These are phyloP conservation scores for Senna siamea DNA, from an alignment of 306 rosid genomes.

Conservation along the genomic window DNA sequence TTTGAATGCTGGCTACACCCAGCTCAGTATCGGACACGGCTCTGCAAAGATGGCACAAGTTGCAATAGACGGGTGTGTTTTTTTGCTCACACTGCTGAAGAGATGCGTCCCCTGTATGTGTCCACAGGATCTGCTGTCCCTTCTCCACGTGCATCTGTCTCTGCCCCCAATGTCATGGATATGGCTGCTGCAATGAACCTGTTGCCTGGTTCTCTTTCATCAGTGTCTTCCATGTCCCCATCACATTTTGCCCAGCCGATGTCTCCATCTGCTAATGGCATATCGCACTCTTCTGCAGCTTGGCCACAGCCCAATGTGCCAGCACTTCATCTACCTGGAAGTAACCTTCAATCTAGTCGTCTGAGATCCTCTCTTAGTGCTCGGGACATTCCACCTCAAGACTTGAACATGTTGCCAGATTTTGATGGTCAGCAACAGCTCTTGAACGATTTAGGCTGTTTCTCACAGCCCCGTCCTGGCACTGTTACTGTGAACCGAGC, in stretches of 20 bases:
- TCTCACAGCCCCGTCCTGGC: slow-evolving; percentile 62
- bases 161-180: slow-evolving; percentile 84
- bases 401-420: slow-evolving; percentile 55
- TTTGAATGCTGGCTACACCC: slow-evolving; percentile 98
- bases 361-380: slow-evolving; percentile 88
- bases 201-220: slow-evolving; percentile 81
- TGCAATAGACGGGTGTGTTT: slow-evolving; percentile 87
- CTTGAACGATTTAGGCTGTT: slow-evolving; percentile 67
- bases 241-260: slow-evolving; percentile 77
- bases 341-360: slow-evolving; percentile 84
- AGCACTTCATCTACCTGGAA: slow-evolving; percentile 81
- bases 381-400: slow-evolving; percentile 66
- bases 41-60: slow-evolving; percentile 83
- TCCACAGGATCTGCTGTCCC: slow-evolving; percentile 91
- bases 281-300: slow-evolving; percentile 53
- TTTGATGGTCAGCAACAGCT: slow-evolving; percentile 70
- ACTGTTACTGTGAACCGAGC: slow-evolving; percentile 54
- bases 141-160: slow-evolving; percentile 71
- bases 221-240: slow-evolving; percentile 73
- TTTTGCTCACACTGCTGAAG: slow-evolving; percentile 78
- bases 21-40: slow-evolving; percentile 90
- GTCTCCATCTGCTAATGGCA: slow-evolving; percentile 77
- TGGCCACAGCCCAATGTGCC: slow-evolving; percentile 95
- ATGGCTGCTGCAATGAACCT: slow-evolving; percentile 91
- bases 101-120: slow-evolving; percentile 79